Base-by-base conservation (phyloP, 2,329 filamentous ascomycete species). In the Coniella lustricola region DNA sequence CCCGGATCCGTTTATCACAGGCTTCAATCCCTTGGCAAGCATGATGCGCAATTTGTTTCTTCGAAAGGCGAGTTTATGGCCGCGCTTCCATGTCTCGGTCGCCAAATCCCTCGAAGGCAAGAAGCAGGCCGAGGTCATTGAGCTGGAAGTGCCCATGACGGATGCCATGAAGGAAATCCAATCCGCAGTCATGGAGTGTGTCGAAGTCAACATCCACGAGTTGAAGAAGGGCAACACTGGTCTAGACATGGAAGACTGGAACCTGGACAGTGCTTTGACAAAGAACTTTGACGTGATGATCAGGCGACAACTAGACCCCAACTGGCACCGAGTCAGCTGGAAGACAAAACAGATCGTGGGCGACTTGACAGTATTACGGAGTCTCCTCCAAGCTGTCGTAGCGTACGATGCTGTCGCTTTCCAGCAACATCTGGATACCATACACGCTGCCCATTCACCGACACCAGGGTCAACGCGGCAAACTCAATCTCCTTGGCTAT, bases 161-260 rank as follows among this genome's bases (percentile, higher is more conserved):
- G 87, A 95, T 33, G 78, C 82, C 43, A 98, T 98, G 93, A 80
- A 79, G 52, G 83, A 90, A 36, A 96, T 98, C 35, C 93, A 98
- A 62, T 91, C 87, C 55, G 90, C 93, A 21, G 85, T 97, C 51
- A 80, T 98, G 67, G 91, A 97, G 63, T 98, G 93, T 62, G 90
- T 98, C 16, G 91, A 97, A 66, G 84, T 89, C 57, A 95, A 90
- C 62, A 93, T 98, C 56, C 82, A 87, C 48, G 93, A 98, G 67
- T 76, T 98, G 37, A 94, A 91, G 64, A 97, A 95, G 68, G 80
- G 82, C 16, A 97, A 96, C 60, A 78, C 82, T 1, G 90, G 90
- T 2, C 72, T 98, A 7, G 91, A 97, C 57, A 90, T 97, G 82
- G 90, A 94, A 51, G 90, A 96, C 60, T 97, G 91, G 91, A 96